Conservation (phyloP, 1,284 basidiomycete species). For the Taiwanofungus camphoratus region DNA sequence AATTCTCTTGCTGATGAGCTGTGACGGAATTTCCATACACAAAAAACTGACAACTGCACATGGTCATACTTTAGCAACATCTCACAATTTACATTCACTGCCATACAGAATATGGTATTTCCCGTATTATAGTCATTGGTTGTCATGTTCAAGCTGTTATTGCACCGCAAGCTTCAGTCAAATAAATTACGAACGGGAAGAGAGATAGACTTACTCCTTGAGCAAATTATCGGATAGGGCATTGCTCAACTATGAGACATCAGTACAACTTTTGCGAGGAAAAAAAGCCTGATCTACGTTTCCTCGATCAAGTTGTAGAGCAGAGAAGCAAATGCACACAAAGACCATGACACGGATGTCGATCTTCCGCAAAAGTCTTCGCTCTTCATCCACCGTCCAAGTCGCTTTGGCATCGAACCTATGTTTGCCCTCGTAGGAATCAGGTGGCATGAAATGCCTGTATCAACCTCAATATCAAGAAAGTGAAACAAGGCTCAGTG, state of each 20-base stretch:
- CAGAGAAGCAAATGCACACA: neutral
- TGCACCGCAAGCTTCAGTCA: too few relatives aligned
- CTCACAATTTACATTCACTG: neutral
- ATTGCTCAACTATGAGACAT: neutral
- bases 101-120: neutral
- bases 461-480: neutral
- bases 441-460: neutral
- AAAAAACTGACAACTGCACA: neutral
- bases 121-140: neutral
- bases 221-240: neutral
- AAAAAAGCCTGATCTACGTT: neutral
- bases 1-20: neutral
- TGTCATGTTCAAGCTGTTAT: neutral
- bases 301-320: neutral
- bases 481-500: neutral
- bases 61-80: neutral
- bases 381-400: neutral
- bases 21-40: neutral
- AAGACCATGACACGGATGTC: neutral
- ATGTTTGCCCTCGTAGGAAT: neutral
- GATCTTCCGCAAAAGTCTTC: neutral
- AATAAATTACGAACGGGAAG: too few relatives aligned
- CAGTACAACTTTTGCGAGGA: neutral
- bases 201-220: neutral
- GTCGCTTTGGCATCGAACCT: neutral